These are phyloP conservation scores for Pythium phragmitis DNA, from an alignment of 352 stramenopile species.

Conservation along the genomic window DNA sequence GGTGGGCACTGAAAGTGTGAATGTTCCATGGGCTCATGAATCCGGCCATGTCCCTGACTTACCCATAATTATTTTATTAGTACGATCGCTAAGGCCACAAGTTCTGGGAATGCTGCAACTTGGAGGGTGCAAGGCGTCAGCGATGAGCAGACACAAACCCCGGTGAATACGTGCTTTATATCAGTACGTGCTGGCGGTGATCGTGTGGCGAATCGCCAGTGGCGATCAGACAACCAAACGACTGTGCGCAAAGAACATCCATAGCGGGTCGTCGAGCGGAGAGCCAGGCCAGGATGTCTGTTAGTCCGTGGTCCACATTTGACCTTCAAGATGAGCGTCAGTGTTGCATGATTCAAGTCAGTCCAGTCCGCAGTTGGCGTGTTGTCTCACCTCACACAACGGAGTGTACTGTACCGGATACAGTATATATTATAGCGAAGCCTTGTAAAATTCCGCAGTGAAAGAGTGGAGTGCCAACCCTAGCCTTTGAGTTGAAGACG, in stretches of 20 bases:
- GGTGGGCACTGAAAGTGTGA: no score
- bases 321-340: no score
- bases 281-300: background rate
- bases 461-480: background rate
- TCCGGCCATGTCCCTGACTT: no score
- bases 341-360: slow-evolving; percentile 9
- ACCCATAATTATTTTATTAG: no score
- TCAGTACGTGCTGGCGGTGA: background rate
- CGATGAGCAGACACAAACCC: no score
- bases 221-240: slow-evolving; percentile 12
- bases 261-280: slow-evolving; percentile 1
- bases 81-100: no score
- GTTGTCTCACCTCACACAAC: background rate
- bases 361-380: background rate
- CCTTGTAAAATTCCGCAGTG: no score
- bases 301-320: background rate
- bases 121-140: no score
- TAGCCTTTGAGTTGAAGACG: slow-evolving; percentile 6
- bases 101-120: no score
- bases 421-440: no score
- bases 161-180: no score
- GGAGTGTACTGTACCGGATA: background rate
- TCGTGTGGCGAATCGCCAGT: background rate
- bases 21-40: no score
- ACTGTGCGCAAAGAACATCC: slow-evolving; percentile 4